Conservation (phyloP, 1,284 basidiomycete species). For the Fomitopsis pinicola region DNA sequence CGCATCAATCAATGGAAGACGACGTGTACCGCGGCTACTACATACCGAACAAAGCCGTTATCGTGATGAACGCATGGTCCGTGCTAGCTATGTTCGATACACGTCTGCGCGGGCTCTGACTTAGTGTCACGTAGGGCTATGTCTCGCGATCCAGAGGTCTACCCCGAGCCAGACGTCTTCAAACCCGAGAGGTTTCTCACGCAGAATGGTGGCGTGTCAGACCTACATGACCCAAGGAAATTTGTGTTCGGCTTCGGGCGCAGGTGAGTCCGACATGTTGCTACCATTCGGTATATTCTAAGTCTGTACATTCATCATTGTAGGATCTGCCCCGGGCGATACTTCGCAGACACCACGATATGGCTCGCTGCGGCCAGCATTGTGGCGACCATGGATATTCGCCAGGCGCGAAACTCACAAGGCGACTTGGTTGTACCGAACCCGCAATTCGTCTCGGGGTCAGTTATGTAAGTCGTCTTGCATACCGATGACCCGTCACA, state of each 20-base stretch:
- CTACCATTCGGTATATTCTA: background rate
- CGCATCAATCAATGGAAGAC: constrained; percentile 14
- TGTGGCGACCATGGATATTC: constrained; percentile 14
- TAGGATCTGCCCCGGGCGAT: constrained; percentile 19
- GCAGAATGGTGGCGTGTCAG: constrained; percentile 44
- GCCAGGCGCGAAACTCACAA: constrained; percentile 3
- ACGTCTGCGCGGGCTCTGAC: background rate
- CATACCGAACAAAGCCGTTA: constrained; percentile 17
- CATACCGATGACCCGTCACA: too few relatives aligned
- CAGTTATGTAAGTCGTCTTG: background rate
- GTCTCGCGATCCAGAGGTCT: constrained; percentile 13
- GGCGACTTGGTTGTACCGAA: constrained; percentile 7
- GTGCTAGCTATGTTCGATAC: background rate
- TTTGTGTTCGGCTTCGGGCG: constrained; percentile 22
- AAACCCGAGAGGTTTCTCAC: constrained; percentile 23
- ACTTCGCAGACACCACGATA: constrained; percentile 6
- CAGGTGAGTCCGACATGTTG: constrained; percentile 35
- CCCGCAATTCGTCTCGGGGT: constrained; percentile 9
- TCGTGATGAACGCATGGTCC: constrained; percentile 19
- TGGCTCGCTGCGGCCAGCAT: constrained; percentile 14
- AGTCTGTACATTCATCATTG: background rate
- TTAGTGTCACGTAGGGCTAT: constrained; percentile 16
- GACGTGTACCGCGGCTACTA: constrained; percentile 19
- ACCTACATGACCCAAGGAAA: constrained; percentile 11
- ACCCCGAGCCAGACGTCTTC: constrained; percentile 13